These are phyloP conservation scores for Leptosphaerulina australis DNA, from an alignment of 2,329 filamentous ascomycete genomes.

Conservation along the genomic window DNA sequence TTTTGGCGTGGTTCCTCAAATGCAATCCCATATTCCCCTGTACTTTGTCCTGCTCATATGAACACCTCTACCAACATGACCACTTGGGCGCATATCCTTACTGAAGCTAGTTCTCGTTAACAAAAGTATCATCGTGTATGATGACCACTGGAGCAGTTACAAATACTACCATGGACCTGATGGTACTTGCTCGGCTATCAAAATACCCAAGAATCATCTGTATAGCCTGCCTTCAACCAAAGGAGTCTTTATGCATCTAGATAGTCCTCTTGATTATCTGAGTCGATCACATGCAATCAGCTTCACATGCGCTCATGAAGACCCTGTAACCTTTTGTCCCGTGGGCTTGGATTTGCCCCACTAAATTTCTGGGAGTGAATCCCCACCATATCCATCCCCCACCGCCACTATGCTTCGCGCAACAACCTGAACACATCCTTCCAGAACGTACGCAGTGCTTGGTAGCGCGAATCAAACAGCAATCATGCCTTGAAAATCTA, in stretches of 20 bases:
- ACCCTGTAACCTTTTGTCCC: slow-evolving; percentile 7
- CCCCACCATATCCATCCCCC: slow-evolving; percentile 7
- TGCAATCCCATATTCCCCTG: slow-evolving; percentile 44
- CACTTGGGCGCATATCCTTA: not conserved
- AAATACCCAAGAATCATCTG: not conserved
- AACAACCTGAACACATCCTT: not conserved
- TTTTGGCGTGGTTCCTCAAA: slow-evolving; percentile 38
- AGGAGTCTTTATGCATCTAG: not conserved
- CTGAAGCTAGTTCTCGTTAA: not conserved
- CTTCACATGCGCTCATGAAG: not conserved
- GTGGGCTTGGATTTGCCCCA: slow-evolving; percentile 8
- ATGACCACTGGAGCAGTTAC: not conserved
- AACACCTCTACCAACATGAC: slow-evolving; percentile 28
- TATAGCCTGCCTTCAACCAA: not conserved
- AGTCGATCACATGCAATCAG: too few species aligned
- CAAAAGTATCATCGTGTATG: not conserved
- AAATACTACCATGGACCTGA: not conserved
- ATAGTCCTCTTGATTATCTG: not conserved
- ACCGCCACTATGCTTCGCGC: not conserved
- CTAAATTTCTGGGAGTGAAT: slow-evolving; percentile 6
- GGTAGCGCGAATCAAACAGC: not conserved
- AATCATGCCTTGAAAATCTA: slow-evolving; percentile 6
- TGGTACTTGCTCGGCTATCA: not conserved
- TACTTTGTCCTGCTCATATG: slow-evolving; percentile 41
- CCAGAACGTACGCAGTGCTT: not conserved